Evolutionary conservation across 192 early-diverging fungal species (phyloP), one percentile per base, ranked within the genome.

Genomic region (Backusella westeae): DNA sequence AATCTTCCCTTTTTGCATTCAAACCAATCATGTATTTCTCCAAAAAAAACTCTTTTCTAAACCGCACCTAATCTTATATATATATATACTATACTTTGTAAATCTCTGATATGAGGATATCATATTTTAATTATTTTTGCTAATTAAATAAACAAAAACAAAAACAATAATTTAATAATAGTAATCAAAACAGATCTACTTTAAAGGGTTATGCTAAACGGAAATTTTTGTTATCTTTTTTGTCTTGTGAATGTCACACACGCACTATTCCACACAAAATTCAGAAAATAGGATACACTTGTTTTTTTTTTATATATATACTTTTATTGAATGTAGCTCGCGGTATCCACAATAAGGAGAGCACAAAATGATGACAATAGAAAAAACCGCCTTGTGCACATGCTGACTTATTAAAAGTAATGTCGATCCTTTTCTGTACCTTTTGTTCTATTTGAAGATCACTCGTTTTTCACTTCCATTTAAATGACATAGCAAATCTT

Each of bases 101-200:
- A 63, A 63, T 63, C 56, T 63, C 56, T 63, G 56, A 63, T 63
- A 63, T 63, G 56, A 63, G 12, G 23, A 63, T 26, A 63, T 63
- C 56, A 63, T 63, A 63, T 63, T 23, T 26, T 63, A 63, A 63
- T 63, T 29, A 63, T 63, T 12, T 44, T 44, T 44, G 42, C 15
- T 63, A 23, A 63, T 14, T 63, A 63, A 49, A 49, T 49, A 49
- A 49, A 63, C 26, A 63, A 63, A 63, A 56, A 56, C 23, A 6
- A 56, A 56, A 9, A 63, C 21, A 12, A 63, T 29, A 63, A 63
- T 29, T 49, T 49, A 49, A 6, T 49, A 49, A 63, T 29, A 59
- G 56, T 26, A 63, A 63, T 29, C 21, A 59, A 59, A 59, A 26
- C 23, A 63, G 56, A 26, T 63, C 26, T 63, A 29, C n/a, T 29